Conservation (phyloP, 2,329 filamentous ascomycete genomes). For the Aspergillus tamarii region DNA sequence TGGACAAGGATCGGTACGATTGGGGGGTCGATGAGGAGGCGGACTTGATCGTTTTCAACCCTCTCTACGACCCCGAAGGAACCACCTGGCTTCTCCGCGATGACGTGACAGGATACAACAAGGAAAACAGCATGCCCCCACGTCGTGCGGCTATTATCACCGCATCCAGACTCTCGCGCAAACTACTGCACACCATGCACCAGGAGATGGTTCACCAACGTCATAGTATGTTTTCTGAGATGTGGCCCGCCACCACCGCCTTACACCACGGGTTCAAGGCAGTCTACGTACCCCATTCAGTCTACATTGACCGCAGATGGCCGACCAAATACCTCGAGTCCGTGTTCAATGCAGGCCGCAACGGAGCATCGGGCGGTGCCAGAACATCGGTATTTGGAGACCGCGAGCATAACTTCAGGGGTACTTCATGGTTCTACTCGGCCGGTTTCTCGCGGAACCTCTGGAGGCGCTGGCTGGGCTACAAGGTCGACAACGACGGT, state of each 20-base stretch:
- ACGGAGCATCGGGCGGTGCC: constrained; percentile 74
- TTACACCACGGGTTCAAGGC: constrained; percentile 93
- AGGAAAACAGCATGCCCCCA: constrained; percentile 61
- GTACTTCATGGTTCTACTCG: constrained; percentile 91
- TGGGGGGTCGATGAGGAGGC: constrained; percentile 93
- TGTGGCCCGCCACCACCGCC: constrained; percentile 89
- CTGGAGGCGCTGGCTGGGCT: constrained; percentile 84
- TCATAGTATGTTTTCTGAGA: constrained; percentile 91
- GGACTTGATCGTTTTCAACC: constrained; percentile 88
- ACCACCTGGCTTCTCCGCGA: constrained; percentile 83
- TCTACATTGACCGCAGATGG: constrained; percentile 88
- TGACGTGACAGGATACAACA: constrained; percentile 84
- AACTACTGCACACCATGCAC: constrained; percentile 85
- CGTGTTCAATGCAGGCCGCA: constrained; percentile 77
- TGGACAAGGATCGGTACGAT: constrained; percentile 77
- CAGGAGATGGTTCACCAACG: constrained; percentile 81
- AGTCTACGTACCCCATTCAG: constrained; percentile 85
- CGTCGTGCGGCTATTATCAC: constrained; percentile 89
- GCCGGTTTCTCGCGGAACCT: constrained; percentile 78
- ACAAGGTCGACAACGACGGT: constrained; percentile 76
- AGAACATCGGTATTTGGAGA: constrained; percentile 77
- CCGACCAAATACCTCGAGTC: constrained; percentile 75
- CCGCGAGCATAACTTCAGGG: constrained; percentile 84
- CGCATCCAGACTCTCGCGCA: constrained; percentile 78
- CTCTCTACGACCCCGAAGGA: constrained; percentile 85